Base-by-base conservation (phyloP, 164 flowering plant species). In the Saururus chinensis region DNA sequence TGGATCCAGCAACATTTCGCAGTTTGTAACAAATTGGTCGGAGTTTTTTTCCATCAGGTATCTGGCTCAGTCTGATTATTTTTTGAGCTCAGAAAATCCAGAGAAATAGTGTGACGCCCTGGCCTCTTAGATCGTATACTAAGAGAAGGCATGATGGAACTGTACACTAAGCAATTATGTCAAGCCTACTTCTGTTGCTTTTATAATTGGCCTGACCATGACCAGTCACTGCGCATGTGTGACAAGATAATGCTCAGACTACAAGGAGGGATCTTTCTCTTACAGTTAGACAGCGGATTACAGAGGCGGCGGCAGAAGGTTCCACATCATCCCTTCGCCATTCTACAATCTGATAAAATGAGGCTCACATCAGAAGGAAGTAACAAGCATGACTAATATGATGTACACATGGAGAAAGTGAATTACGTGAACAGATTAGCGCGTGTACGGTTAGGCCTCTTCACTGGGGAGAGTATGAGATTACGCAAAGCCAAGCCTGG, bases 401-500 rank as follows among this genome's bases (percentile, higher is more conserved):
- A 17, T n/a, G 17, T 1, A 45, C 17, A 25, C 26, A 56, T 35
- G 20, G 13, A 45, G 49, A 10, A 45, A 45, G 14, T 12, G 17
- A 25, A 41, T 81, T 84, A 88, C 88, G 83, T 82, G 77, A 91
- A 91, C 76, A 85, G 54, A 40, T 84, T 84, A 61, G 82, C 70
- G 14, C 96, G 84, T 52, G 96, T 84, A 66, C 85, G 86, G 73
- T 85, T 87, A 66, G 98, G 95, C 37, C 98, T 74, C 68, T 85
- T 88, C 63, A 92, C 81, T 25, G 98, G 98, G 62, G 98, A 88
- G 55, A 88, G 76, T 60, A 92, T 85, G 58, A 92, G 83, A 73
- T 92, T 88, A 66, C 96, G 77, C 23, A 92, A 59, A 40, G 95
- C 78, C 83, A 75, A 76, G 57, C 92, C 82, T 20, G 98, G 90